These are phyloP conservation scores for Leccinum olivaceopallidum DNA, from an alignment of 768 basidiomycete species.

Conservation along the genomic window DNA sequence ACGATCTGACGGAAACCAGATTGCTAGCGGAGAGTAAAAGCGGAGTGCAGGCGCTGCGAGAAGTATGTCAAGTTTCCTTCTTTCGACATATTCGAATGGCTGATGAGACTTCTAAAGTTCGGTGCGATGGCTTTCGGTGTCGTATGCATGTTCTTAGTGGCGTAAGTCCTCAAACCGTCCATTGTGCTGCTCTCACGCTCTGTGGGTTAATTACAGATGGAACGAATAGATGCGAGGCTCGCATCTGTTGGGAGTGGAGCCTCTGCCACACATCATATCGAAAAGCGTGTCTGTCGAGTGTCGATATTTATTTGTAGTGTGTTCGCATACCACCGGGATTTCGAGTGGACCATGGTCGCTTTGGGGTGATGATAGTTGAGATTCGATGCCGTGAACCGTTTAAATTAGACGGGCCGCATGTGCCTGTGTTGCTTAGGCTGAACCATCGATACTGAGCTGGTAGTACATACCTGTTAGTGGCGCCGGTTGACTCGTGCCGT, in stretches of 20 bases:
- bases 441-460: slow-evolving; percentile 10
- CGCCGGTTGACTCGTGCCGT: slow-evolving; percentile 22
- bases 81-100: slow-evolving; percentile 17
- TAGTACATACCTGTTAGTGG: slow-evolving; percentile 1
- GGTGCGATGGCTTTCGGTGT: slow-evolving; percentile 91
- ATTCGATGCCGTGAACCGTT: slow-evolving; percentile 30
- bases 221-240: slow-evolving; percentile 57
- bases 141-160: slow-evolving; percentile 87
- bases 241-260: slow-evolving; percentile 8
- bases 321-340: background rate
- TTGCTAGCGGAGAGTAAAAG: slow-evolving; percentile 87
- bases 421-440: slow-evolving; percentile 11
- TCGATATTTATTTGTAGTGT: slow-evolving; percentile 10
- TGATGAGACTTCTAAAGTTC: slow-evolving; percentile 55
- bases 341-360: background rate
- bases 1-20: slow-evolving; percentile 40
- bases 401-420: slow-evolving; percentile 24
- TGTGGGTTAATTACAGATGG: slow-evolving; percentile 51
- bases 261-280: slow-evolving; percentile 2
- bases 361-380: slow-evolving; percentile 10
- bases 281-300: background rate
- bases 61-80: slow-evolving; percentile 46
- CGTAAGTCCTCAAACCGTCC: slow-evolving; percentile 55
- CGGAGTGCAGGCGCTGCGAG: slow-evolving; percentile 84
- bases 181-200: slow-evolving; percentile 22